Base-by-base conservation (phyloP, 495 filamentous ascomycete genomes). In the Aspergillus sclerotiicarbonarius region DNA sequence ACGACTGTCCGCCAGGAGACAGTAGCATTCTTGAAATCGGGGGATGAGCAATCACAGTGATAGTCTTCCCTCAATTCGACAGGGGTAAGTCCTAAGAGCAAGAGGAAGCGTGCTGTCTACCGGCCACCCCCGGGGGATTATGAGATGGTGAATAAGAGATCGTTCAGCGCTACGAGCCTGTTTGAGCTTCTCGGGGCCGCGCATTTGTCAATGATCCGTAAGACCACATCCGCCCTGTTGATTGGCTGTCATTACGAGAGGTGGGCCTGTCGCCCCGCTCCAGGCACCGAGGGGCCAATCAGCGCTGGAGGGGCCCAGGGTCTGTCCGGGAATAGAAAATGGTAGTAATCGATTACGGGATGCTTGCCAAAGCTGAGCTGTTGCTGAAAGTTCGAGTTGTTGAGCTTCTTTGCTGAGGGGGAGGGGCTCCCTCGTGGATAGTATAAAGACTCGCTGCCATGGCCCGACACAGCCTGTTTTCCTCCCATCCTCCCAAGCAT, bases 121-220 rank as follows among this genome's bases (percentile, higher is more conserved):
- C 25, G 25, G 25, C 25, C 25, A 8, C 16, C 21, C 7, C 10
- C 19, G n/a, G 44, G 20, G 21, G 46, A 50, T 50, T 50, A 32
- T 31, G 13, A 50, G 49, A 48, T 13, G 16, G 20, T 54, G 41
- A 53, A 19, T 50, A 50, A 41, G 57, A 44, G 51, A 52, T 45
- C 6, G 15, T 50, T 51, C 53, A 59, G 52, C 20, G 16, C n/a
- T 21, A 12, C 5, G 37, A 41, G n/a, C 37, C 13, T 1, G 37
- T 35, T n/a, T 4, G 13, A 6, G 5, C 7, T 41, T 12, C 15
- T 12, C 12, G 12, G 4, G 7, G n/a, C 37, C 37, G 12, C 9
- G 8, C 33, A 70, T 75, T 75, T 75, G 71, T 71, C 69, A 73
- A 63, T 59, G 43, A 66, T 74, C 71, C 41, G 70, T 76, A 65